phyloP scores from a whole-genome alignment of 768 basidiomycete species.

The Termitomyces bulborhizus region DNA sequence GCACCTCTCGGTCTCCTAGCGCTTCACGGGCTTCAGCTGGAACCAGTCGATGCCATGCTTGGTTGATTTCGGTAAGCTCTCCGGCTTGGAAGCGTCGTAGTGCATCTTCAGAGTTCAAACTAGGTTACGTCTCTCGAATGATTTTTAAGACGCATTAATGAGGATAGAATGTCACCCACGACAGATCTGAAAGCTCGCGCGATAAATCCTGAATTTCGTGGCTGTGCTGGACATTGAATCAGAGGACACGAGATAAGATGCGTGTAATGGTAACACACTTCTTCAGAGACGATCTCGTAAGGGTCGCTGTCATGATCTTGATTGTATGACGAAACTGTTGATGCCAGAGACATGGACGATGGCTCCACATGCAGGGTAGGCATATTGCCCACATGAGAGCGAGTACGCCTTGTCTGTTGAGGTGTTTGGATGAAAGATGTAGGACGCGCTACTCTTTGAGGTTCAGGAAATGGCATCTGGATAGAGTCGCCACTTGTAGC shows the following conservation, averaged over 20 bases:
- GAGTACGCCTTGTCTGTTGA: conserved; percentile 12
- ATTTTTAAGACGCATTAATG: conserved; percentile 3
- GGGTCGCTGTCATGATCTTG: conserved; percentile 29
- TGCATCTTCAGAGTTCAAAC: conserved; percentile 58
- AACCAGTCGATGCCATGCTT: conserved; percentile 81
- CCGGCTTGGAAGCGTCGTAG: conserved; percentile 65
- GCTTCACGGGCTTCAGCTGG: conserved; percentile 64
- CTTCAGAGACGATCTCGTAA: conserved; percentile 23
- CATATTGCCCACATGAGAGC: conserved; percentile 26
- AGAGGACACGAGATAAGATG: background rate
- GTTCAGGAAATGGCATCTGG: conserved; percentile 43
- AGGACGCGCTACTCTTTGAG: conserved; percentile 38
- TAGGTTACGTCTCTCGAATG: conserved; percentile 23
- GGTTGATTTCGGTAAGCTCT: conserved; percentile 56
- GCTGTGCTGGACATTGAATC: conserved; percentile 5
- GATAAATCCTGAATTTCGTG: conserved; percentile 15
- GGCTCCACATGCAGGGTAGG: conserved; percentile 20
- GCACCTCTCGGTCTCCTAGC: conserved; percentile 71
- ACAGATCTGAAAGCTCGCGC: conserved; percentile 28
- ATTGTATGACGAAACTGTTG: conserved; percentile 32
- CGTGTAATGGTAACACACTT: conserved; percentile 20
- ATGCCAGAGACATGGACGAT: conserved; percentile 18
- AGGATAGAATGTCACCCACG: conserved; percentile 25
- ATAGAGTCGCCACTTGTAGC: conserved; percentile 10
- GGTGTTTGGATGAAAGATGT: conserved; percentile 28